A percentile compares a stretch with the other conserved stretches of the same genome.
These are phyloP conservation scores for Saccharomyces hybrid DNA, from an alignment of 1,139 yeast species.

Conservation along the genomic window DNA sequence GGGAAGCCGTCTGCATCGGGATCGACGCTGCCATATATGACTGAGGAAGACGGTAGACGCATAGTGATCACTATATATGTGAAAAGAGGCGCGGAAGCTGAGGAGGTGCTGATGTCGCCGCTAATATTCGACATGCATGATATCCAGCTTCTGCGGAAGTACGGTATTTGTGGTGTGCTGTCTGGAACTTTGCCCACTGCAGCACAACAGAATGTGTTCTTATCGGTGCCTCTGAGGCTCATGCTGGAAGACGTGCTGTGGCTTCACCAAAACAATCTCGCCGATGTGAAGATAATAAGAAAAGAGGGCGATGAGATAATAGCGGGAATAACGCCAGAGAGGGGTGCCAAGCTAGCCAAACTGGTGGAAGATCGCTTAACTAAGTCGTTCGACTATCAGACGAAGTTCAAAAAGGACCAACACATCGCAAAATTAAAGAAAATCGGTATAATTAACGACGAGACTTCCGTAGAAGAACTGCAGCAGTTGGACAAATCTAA, in stretches of 20 bases:
- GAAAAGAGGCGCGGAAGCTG: background rate
- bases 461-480: slow-evolving; percentile 1
- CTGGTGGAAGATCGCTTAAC: slow-evolving; percentile 12
- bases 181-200: slow-evolving; percentile 78
- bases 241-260: slow-evolving; percentile 68
- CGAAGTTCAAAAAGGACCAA: slow-evolving; percentile 14
- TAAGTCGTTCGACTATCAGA: slow-evolving; percentile 15
- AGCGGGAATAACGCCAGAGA: slow-evolving; percentile 12
- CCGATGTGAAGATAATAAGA: slow-evolving; percentile 26
- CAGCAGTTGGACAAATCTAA: background rate
- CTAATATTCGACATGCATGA: slow-evolving; percentile 47
- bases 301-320: slow-evolving; percentile 12
- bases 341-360: slow-evolving; percentile 9
- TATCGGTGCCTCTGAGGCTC: slow-evolving; percentile 74
- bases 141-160: slow-evolving; percentile 46
- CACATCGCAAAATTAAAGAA: slow-evolving; percentile 14
- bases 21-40: background rate
- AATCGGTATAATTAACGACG: slow-evolving; percentile 10
- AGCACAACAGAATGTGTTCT: slow-evolving; percentile 83
- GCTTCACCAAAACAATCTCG: slow-evolving; percentile 44
- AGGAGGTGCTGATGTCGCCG: slow-evolving; percentile 11
- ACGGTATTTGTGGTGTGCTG: slow-evolving; percentile 63
- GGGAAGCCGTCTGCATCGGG: no score
- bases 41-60: background rate
- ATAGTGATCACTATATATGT: background rate